These are phyloP conservation scores for Ampelocalamus luodianensis DNA, from an alignment of 176 grass and related monocot genomes.

Conservation along the genomic window DNA sequence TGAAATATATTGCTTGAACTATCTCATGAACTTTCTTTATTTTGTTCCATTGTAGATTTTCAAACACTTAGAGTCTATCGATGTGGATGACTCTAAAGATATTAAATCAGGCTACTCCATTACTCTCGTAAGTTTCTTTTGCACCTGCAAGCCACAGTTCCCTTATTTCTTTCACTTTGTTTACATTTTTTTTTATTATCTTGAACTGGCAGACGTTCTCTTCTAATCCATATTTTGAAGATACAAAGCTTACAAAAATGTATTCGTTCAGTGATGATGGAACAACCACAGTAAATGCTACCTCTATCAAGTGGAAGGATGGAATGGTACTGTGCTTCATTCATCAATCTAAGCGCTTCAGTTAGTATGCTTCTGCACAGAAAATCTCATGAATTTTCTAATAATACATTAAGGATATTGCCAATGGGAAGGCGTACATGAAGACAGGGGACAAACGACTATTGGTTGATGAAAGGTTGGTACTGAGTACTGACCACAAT, in stretches of 20 bases:
- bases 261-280: slow-evolving; percentile 72
- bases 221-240: slow-evolving; percentile 79
- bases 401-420: slow-evolving; percentile 66
- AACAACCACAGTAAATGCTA: slow-evolving; percentile 59
- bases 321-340: slow-evolving; percentile 63
- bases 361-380: neutral
- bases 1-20: neutral
- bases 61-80: slow-evolving; percentile 76
- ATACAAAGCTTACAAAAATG: slow-evolving; percentile 72
- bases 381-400: slow-evolving; percentile 31
- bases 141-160: slow-evolving; percentile 1
- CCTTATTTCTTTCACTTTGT: slow-evolving; percentile 23
- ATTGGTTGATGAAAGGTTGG: slow-evolving; percentile 68
- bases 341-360: slow-evolving; percentile 4
- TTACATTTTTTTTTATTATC: slow-evolving; percentile 36
- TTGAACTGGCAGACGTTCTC: slow-evolving; percentile 68
- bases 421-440: slow-evolving; percentile 54
- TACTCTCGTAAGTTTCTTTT: slow-evolving; percentile 61
- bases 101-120: slow-evolving; percentile 88
- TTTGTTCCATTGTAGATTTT: slow-evolving; percentile 65
- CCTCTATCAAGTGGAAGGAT: slow-evolving; percentile 82
- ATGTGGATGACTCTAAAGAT: slow-evolving; percentile 86
- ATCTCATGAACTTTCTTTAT: slow-evolving; percentile 8
- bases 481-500: slow-evolving; percentile 6
- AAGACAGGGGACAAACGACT: slow-evolving; percentile 67